These are phyloP conservation scores for Pneumocystis canis DNA, from an alignment of 1,139 yeast genomes.

Conservation along the genomic window DNA sequence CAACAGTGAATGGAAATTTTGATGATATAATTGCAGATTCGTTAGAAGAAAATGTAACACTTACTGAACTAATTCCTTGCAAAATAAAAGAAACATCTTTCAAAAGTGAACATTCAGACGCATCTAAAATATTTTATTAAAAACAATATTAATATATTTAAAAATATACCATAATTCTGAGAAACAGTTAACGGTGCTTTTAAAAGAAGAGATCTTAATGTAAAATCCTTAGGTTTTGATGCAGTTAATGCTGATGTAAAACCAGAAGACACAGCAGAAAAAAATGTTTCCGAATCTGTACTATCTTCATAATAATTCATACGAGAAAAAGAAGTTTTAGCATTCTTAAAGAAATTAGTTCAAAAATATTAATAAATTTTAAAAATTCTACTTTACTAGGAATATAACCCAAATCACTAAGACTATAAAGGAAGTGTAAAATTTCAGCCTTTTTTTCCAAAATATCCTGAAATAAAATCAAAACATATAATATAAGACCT, in stretches of 20 bases:
- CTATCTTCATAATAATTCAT: not conserved
- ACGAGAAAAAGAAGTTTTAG: not conserved
- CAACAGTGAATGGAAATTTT: constrained; percentile 41
- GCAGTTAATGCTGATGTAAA: not conserved
- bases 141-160: not conserved
- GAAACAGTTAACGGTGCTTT: not conserved
- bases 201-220: not conserved
- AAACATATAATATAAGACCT: not conserved
- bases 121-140: constrained; percentile 14
- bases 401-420: not conserved
- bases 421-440: not conserved
- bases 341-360: not conserved
- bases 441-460: not conserved
- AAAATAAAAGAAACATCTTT: constrained; percentile 50
- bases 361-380: not conserved
- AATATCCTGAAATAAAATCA: not conserved
- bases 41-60: constrained; percentile 35
- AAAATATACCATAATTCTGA: not conserved
- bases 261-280: not conserved
- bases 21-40: constrained; percentile 35
- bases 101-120: constrained; percentile 38
- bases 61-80: constrained; percentile 55
- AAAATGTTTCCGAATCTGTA: not conserved
- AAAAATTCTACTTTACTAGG: not conserved
- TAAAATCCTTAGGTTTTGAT: not conserved